Evolutionary conservation across 192 early-diverging fungal genomes (phyloP).

Genomic region (Umbelopsis isabellina): DNA sequence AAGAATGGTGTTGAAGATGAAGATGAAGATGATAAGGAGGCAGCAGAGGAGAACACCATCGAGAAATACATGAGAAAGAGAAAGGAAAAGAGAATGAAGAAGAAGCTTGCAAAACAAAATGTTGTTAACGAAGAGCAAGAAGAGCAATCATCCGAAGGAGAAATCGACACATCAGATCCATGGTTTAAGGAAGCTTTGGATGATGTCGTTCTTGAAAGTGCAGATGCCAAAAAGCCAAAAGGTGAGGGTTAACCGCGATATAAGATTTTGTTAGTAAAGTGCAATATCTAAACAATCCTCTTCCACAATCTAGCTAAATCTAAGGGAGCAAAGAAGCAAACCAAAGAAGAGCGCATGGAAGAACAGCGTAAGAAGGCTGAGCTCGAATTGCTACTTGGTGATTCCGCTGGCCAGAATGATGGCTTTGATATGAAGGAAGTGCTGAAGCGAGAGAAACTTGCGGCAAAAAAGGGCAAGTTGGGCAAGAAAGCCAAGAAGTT

Average conservation of each 20-base stretch:
- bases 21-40: constrained; percentile 27
- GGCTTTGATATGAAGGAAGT: constrained; percentile 92
- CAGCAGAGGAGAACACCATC: constrained; percentile 83
- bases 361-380: constrained; percentile 71
- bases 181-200: constrained; percentile 55
- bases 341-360: constrained; percentile 58
- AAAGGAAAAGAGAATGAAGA: constrained; percentile 75
- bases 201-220: constrained; percentile 37
- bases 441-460: constrained; percentile 79
- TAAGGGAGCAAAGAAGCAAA: constrained; percentile 57
- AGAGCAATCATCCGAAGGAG: constrained; percentile 41
- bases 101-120: constrained; percentile 54
- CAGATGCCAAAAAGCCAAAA: constrained; percentile 24
- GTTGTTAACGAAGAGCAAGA: constrained; percentile 22
- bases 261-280: no score
- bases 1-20: constrained; percentile 49
- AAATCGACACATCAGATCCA: constrained; percentile 52
- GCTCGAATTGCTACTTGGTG: constrained; percentile 84
- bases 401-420: constrained; percentile 58
- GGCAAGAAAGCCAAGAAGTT: constrained; percentile 55
- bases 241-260: background rate
- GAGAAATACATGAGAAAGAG: constrained; percentile 81
- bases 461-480: constrained; percentile 57
- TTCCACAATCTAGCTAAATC: background rate
- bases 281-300: constrained; percentile 7